phyloP scores from a whole-genome alignment of 306 rosid genomes.

The Lathyrus tuberosus region DNA sequence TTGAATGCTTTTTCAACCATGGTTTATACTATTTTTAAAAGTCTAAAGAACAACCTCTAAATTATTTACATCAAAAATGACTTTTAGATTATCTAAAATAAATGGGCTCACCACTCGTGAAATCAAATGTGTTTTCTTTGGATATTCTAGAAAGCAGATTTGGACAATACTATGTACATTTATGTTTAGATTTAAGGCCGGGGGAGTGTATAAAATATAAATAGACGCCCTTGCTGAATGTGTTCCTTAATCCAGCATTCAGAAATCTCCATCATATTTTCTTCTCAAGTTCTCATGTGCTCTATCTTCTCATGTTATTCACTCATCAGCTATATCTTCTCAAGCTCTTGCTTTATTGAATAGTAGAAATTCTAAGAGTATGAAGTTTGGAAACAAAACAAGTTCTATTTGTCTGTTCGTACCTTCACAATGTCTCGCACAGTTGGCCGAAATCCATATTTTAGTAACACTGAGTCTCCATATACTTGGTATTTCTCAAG shows the following conservation, averaged over 20 bases:
- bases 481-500: constrained; percentile 80
- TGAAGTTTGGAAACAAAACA: constrained; percentile 25
- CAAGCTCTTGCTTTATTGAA: neutral
- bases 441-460: constrained; percentile 71
- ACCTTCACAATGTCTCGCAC: constrained; percentile 89
- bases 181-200: neutral
- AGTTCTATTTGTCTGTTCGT: constrained; percentile 27
- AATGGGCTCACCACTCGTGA: neutral
- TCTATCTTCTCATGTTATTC: too few species aligned
- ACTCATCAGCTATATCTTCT: too few species aligned
- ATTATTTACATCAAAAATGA: too few species aligned
- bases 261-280: neutral
- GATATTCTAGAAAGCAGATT: neutral
- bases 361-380: constrained; percentile 4
- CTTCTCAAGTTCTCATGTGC: neutral
- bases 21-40: too few species aligned
- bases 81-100: too few species aligned
- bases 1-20: too few species aligned
- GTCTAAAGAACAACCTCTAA: too few species aligned
- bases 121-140: neutral
- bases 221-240: neutral
- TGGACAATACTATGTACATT: neutral
- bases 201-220: neutral
- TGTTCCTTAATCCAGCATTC: neutral
- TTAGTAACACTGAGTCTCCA: constrained; percentile 78